These are phyloP conservation scores for Rhodotorula toruloides DNA, from an alignment of 768 basidiomycete species.

Conservation along the genomic window DNA sequence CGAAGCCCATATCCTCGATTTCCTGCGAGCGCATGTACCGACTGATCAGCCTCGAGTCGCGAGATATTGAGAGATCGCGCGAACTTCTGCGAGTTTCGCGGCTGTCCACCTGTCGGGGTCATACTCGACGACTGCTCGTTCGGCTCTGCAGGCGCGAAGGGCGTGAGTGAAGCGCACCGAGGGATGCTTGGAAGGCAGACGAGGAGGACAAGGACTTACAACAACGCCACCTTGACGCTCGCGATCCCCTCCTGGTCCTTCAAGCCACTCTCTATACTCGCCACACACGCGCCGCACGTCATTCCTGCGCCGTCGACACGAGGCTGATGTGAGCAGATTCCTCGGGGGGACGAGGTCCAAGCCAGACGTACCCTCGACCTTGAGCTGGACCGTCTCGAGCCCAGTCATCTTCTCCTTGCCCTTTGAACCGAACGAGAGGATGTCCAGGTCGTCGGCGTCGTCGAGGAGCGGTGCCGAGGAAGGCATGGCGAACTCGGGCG, in stretches of 20 bases:
- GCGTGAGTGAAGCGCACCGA: neutral
- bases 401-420: neutral
- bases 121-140: conserved; percentile 85
- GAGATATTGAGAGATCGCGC: conserved; percentile 44
- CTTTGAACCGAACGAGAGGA: neutral
- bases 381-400: conserved; percentile 8
- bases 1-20: conserved; percentile 89
- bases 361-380: conserved; percentile 28
- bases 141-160: conserved; percentile 52
- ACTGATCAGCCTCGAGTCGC: conserved; percentile 14
- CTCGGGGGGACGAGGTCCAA: neutral
- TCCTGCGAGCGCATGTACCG: conserved; percentile 54
- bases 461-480: neutral
- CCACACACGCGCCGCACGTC: conserved; percentile 72
- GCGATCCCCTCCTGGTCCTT: conserved; percentile 79
- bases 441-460: conserved; percentile 4
- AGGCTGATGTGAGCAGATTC: neutral
- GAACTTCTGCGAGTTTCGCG: conserved; percentile 69
- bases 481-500: too few relatives aligned
- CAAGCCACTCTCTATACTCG: conserved; percentile 82
- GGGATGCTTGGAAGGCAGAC: too few relatives aligned
- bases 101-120: conserved; percentile 74
- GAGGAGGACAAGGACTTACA: conserved; percentile 45
- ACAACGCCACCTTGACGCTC: conserved; percentile 87
- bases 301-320: conserved; percentile 29